These are phyloP conservation scores for Zychaea mexicana DNA, from an alignment of 371 early-diverging fungal species.

Conservation along the genomic window DNA sequence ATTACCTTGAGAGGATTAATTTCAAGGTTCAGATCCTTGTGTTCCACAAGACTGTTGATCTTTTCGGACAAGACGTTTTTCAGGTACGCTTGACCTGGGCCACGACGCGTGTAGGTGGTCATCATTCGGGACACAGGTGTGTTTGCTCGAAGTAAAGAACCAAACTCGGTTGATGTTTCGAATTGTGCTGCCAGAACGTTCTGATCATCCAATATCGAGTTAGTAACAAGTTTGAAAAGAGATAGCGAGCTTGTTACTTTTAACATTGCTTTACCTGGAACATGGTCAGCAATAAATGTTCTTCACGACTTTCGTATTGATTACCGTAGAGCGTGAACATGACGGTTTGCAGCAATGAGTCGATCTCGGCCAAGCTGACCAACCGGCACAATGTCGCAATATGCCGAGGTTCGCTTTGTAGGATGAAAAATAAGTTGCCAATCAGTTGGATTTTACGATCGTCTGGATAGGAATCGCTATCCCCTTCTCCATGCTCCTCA, in stretches of 20 bases:
- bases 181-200: conserved; percentile 91
- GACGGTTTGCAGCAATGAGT: conserved; percentile 90
- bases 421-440: conserved; percentile 91
- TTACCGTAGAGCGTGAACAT: conserved; percentile 97
- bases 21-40: conserved; percentile 80
- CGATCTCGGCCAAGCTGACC: conserved; percentile 89
- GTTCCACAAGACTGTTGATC: conserved; percentile 80
- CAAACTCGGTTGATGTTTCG: conserved; percentile 88
- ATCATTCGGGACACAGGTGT: conserved; percentile 97
- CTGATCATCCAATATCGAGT: conserved; percentile 36
- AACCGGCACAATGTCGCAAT: conserved; percentile 85
- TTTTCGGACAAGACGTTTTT: conserved; percentile 84
- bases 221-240: neutral
- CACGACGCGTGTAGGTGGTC: conserved; percentile 94
- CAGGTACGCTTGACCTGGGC: conserved; percentile 94
- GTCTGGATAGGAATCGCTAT: conserved; percentile 75
- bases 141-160: conserved; percentile 89
- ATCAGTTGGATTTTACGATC: conserved; percentile 86
- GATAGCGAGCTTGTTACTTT: neutral
- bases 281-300: conserved; percentile 93
- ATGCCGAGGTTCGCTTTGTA: conserved; percentile 92
- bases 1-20: conserved; percentile 83
- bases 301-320: conserved; percentile 95
- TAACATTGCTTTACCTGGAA: conserved; percentile 71
- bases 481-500: conserved; percentile 74